Base-by-base conservation (phyloP, 164 flowering plant species). In the Macadamia integrifolia region DNA sequence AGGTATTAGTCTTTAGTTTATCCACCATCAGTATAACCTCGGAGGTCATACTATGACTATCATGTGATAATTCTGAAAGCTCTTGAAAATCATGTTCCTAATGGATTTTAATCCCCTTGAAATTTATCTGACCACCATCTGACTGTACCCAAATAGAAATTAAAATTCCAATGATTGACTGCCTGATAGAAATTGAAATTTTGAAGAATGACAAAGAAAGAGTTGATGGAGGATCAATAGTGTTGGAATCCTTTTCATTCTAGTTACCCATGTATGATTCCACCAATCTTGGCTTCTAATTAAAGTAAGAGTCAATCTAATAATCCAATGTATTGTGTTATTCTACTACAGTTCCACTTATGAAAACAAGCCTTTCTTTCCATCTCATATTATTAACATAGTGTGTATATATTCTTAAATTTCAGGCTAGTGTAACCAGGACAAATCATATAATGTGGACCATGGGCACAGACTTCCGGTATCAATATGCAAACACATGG, bases 361-460 rank as follows among this genome's bases (percentile, higher is more conserved):
- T 35, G 40, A 35, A 35, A 35, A 35, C 40, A 35, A 2, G 40
- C 5, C 40, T 35, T 35, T 35, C 40, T 35, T 35, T 35, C 40
- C 40, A 2, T 35, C 40, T 35, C 5, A 35, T 35, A 2, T 2
- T 35, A 35, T 35, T 35, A 35, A 35, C 40, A 35, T 23, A 35
- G 40, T 35, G 40, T 5, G 40, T 35, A 35, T 35, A 35, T 58
- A 65, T 49, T 40, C 3, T 65, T 57, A 55, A n/a, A 67, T 76
- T 52, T 56, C 88, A 93, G 98, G 95, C 88, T 15, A 91, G 91
- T 68, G 79, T 93, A 46, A 93, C 98, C 58, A 80, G 95, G 23
- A 85, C 97, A 74, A 86, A 89, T 75, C 98, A 93, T 74, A 78
- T 91, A 55, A 93, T 93, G 98, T 93, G 87, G 87, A 93, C 95